Percentiles rank a stretch among this genome's conserved stretches.
Conservation (phyloP, 2,329 filamentous ascomycete genomes). For the Pestalotiopsis sp. region DNA sequence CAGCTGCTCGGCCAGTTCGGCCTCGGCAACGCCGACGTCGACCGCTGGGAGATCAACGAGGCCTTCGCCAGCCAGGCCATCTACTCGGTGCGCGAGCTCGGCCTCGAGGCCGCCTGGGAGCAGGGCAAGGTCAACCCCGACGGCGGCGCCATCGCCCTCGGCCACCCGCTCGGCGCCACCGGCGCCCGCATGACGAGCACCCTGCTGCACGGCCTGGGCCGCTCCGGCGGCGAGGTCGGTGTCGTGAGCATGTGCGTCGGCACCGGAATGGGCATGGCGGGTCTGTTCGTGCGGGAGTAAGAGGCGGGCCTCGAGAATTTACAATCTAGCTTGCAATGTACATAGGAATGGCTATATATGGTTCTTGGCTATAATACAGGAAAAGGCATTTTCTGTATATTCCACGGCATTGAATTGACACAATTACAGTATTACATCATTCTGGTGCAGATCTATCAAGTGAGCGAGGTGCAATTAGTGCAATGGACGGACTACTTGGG, state of each 20-base stretch:
- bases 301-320: not conserved
- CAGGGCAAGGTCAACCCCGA: slow-evolving; percentile 82
- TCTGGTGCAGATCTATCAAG: too few relatives aligned
- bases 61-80: slow-evolving; percentile 68
- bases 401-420: too few relatives aligned
- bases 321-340: not conserved
- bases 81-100: slow-evolving; percentile 73
- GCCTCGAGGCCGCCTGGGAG: slow-evolving; percentile 64
- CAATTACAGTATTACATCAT: too few relatives aligned
- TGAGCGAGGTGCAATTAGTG: too few relatives aligned
- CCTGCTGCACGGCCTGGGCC: slow-evolving; percentile 66
- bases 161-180: slow-evolving; percentile 88
- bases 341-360: not conserved
- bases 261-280: slow-evolving; percentile 79
- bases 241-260: slow-evolving; percentile 91
- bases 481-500: too few relatives aligned
- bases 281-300: slow-evolving; percentile 67
- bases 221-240: slow-evolving; percentile 73
- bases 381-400: too few relatives aligned
- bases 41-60: slow-evolving; percentile 94
- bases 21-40: slow-evolving; percentile 69
- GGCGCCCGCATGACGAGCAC: slow-evolving; percentile 81
- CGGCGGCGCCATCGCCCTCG: slow-evolving; percentile 91
- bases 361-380: not conserved
- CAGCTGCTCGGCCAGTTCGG: slow-evolving; percentile 73